These are phyloP conservation scores for Yamadazyma atlantica DNA, from an alignment of 1,139 yeast genomes.

Conservation along the genomic window DNA sequence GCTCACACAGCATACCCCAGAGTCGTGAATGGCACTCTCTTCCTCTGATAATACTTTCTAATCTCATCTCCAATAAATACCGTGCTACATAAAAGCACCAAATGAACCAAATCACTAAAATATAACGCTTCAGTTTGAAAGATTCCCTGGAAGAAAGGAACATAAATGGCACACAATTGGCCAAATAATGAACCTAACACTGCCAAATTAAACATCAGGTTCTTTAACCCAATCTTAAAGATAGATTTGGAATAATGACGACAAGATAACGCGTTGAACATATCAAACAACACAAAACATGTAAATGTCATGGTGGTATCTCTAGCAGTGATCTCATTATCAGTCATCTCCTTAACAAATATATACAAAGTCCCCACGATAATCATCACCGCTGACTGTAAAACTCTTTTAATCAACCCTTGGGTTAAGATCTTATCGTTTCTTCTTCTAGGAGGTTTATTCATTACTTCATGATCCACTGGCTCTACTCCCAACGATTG, in stretches of 20 bases:
- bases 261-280: conserved; percentile 93
- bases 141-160: conserved; percentile 85
- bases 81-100: conserved; percentile 65
- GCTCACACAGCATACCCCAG: conserved; percentile 1
- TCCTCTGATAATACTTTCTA: conserved; percentile 45
- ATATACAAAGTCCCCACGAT: conserved; percentile 80
- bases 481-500: conserved; percentile 97
- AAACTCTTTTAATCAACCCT: conserved; percentile 66
- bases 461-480: conserved; percentile 93
- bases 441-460: conserved; percentile 87
- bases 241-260: conserved; percentile 84
- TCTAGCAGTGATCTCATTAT: conserved; percentile 79
- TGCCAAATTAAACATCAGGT: conserved; percentile 90
- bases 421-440: conserved; percentile 76
- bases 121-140: conserved; percentile 92
- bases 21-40: conserved; percentile 14
- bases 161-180: conserved; percentile 89
- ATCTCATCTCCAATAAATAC: conserved; percentile 86
- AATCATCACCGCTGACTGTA: conserved; percentile 73
- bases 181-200: conserved; percentile 88
- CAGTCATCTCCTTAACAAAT: conserved; percentile 80
- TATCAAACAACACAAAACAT: conserved; percentile 89
- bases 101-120: conserved; percentile 62
- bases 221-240: conserved; percentile 72
- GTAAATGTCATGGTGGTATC: conserved; percentile 99